Evolutionary conservation across 2,329 filamentous ascomycete species (phyloP).

Genomic region (Monosporascus sp.): DNA sequence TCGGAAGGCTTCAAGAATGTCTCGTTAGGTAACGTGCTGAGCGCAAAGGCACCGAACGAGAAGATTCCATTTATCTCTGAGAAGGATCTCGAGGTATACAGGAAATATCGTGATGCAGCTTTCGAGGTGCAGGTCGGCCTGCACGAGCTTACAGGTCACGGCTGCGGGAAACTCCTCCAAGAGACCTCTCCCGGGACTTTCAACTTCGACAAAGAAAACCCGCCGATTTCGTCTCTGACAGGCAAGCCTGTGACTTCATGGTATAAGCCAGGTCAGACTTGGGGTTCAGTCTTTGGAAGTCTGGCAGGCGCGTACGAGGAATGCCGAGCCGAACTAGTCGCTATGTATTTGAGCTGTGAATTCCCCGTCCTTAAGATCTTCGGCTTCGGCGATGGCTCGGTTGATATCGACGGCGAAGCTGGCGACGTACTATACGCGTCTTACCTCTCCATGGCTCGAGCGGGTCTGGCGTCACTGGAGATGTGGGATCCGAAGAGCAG

Average conservation of each 20-base stretch:
- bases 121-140: slow-evolving; percentile 96
- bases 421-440: slow-evolving; percentile 83
- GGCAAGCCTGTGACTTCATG: slow-evolving; percentile 73
- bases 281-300: slow-evolving; percentile 86
- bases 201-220: slow-evolving; percentile 83
- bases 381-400: slow-evolving; percentile 73
- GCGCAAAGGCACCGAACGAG: slow-evolving; percentile 87
- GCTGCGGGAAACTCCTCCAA: slow-evolving; percentile 88
- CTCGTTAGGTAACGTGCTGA: slow-evolving; percentile 86
- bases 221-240: slow-evolving; percentile 74
- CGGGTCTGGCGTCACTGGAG: slow-evolving; percentile 82
- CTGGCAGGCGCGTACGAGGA: slow-evolving; percentile 89
- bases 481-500: slow-evolving; percentile 89
- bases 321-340: slow-evolving; percentile 88
- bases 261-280: slow-evolving; percentile 95
- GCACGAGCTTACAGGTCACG: slow-evolving; percentile 81
- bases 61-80: slow-evolving; percentile 84
- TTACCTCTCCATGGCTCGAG: slow-evolving; percentile 90
- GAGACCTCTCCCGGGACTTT: slow-evolving; percentile 76
- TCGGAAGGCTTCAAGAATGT: slow-evolving; percentile 89
- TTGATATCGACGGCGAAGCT: slow-evolving; percentile 68
- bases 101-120: slow-evolving; percentile 76
- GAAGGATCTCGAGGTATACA: slow-evolving; percentile 70
- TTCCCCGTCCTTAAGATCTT: slow-evolving; percentile 87
- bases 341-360: slow-evolving; percentile 84